Evolutionary conservation across 331 rosid species (phyloP).

Genomic region (Arachis monticola): DNA sequence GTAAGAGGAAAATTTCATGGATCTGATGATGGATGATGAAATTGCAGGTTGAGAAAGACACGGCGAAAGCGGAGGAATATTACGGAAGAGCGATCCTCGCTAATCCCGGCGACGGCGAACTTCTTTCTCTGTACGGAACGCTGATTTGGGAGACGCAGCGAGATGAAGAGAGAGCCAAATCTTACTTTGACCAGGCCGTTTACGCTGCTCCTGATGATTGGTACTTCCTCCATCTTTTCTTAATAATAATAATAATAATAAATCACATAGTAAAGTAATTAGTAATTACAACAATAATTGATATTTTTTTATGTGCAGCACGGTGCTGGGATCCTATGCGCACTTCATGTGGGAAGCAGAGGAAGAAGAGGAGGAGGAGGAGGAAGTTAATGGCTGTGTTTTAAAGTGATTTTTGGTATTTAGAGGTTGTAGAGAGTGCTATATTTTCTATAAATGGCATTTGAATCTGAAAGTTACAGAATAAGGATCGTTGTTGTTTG

Average conservation of each 20-base stretch:
- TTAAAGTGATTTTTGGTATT: conserved; percentile 20
- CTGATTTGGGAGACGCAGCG: conserved; percentile 77
- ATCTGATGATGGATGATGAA: conserved; percentile 4
- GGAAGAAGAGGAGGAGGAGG: conserved; percentile 53
- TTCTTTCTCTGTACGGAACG: conserved; percentile 70
- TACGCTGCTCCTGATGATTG: conserved; percentile 71
- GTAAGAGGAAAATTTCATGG: neutral
- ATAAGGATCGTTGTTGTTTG: conserved; percentile 21
- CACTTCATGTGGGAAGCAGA: conserved; percentile 85
- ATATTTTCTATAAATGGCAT: conserved; percentile 19
- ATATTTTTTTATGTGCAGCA: conserved; percentile 42
- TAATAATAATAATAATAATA: neutral
- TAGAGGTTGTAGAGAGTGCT: conserved; percentile 9
- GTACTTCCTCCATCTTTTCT: conserved; percentile 46
- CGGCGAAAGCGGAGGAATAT: conserved; percentile 70
- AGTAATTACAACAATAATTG: neutral
- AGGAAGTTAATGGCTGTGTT: conserved; percentile 46
- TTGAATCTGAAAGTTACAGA: conserved; percentile 10
- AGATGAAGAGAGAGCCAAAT: conserved; percentile 66
- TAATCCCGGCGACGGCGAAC: conserved; percentile 75
- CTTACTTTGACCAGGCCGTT: conserved; percentile 76
- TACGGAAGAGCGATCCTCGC: conserved; percentile 81
- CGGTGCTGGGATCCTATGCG: conserved; percentile 78
- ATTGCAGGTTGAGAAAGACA: conserved; percentile 74
- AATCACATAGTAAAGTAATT: no score